A percentile compares a stretch with the other conserved stretches of the same genome.
Evolutionary conservation across 495 filamentous ascomycete genomes (phyloP).

Genomic region (Aspergillus steynii): DNA sequence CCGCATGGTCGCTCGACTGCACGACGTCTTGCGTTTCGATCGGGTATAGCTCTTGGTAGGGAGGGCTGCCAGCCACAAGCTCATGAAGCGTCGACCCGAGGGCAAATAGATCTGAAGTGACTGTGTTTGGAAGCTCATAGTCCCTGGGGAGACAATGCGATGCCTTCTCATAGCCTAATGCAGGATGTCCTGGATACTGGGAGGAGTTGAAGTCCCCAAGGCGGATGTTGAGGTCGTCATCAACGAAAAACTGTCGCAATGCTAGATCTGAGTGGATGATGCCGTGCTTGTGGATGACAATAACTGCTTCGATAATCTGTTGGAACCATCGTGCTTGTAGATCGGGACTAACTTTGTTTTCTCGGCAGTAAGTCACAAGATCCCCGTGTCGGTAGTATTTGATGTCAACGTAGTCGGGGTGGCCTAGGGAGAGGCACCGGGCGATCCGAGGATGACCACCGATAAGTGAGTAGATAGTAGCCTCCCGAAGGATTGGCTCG

Average conservation of each 20-base stretch:
- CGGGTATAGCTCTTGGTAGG: background rate
- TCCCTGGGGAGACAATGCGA: constrained; percentile 19
- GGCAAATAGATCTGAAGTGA: constrained; percentile 15
- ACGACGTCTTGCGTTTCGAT: background rate
- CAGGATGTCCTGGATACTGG: constrained; percentile 16
- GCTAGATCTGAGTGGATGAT: constrained; percentile 21
- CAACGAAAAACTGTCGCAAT: constrained; percentile 18
- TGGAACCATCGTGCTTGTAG: constrained; percentile 18
- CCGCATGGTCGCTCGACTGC: constrained; percentile 1
- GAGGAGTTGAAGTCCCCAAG: constrained; percentile 24
- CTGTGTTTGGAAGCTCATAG: constrained; percentile 13
- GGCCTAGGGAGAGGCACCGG: constrained; percentile 12
- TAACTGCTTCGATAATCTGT: constrained; percentile 21
- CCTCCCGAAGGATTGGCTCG: constrained; percentile 20
- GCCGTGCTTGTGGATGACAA: constrained; percentile 12
- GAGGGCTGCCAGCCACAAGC: constrained; percentile 10
- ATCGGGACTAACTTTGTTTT: constrained; percentile 11
- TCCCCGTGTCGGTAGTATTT: constrained; percentile 17
- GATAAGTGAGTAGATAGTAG: constrained; percentile 14
- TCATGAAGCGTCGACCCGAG: constrained; percentile 19
- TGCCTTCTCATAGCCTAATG: constrained; percentile 23
- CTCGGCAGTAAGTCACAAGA: constrained; percentile 14
- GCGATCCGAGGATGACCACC: constrained; percentile 22
- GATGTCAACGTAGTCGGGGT: constrained; percentile 13
- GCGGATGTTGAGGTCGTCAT: constrained; percentile 17